Evolutionary conservation across 2,329 filamentous ascomycete genomes (phyloP), one percentile per base, ranked within the genome.

Genomic region (Cytospora chrysosperma): DNA sequence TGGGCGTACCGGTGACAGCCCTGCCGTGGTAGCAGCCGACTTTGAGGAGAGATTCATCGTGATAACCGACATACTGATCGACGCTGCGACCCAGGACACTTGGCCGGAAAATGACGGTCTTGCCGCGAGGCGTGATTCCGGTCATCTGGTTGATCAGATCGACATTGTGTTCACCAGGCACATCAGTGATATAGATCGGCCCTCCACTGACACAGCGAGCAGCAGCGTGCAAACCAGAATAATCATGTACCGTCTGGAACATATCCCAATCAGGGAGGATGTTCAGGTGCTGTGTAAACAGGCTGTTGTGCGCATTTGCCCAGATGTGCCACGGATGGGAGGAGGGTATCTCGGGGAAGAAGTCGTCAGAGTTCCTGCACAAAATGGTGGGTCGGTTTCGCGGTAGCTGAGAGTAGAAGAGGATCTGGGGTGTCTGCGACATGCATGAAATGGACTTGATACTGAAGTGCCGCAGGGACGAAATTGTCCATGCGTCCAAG

Each of bases 261-360:
- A 89, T 88, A 68, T 89, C 86, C 85, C 86, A 89, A 74, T 97
- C 93, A 0, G 95, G 94, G 0, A 98, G 77, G 1, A 92, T 85
- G 69, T 97, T 97, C 34, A 98, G 81, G 71, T 95, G 89, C 67
- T 92, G 88, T 2, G 90, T 93, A 17, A 98, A 80, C 0, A 98
- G 81, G 34, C 86, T 83, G 73, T 96, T 97, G 75, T 97, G 91
- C 0, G 94, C 94, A 72, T 98, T 99, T 67, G 89, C 87, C 81
- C 96, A 99, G 40, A 98, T 84, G 74, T 99, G 95, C 94, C 95
- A 99, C 0, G 93, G 86, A 67, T 99, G 95, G 8, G 90, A 92
- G 0, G 86, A 84, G 0, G 88, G 85, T 4, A 93, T 84, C 52
- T 93, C 86, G 0, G 95, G 95, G 75, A 96, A 97, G 81, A 93